Percentiles rank a stretch among this genome's conserved stretches.
These are phyloP conservation scores for Scorias spongiosa DNA, from an alignment of 2,329 filamentous ascomycete species.

Conservation along the genomic window DNA sequence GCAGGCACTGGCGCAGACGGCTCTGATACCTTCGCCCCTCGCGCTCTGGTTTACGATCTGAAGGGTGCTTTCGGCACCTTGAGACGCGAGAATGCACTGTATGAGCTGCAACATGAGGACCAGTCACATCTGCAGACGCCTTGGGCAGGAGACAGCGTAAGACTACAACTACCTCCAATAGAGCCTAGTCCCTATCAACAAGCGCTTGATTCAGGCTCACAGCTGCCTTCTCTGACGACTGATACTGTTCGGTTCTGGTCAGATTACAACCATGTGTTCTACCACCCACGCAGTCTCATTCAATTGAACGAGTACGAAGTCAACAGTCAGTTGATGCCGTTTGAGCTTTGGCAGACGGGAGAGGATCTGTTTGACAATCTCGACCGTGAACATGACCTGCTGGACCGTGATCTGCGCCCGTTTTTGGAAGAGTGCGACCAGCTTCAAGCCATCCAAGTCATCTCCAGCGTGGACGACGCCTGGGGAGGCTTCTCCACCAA, in stretches of 20 bases:
- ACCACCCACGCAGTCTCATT: conserved; percentile 73
- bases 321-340: conserved; percentile 64
- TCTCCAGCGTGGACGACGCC: conserved; percentile 38
- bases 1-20: conserved; percentile 70
- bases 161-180: conserved; percentile 56
- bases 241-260: conserved; percentile 86
- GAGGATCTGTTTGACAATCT: conserved; percentile 50
- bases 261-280: conserved; percentile 86
- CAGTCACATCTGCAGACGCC: conserved; percentile 23
- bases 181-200: conserved; percentile 60
- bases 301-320: conserved; percentile 81
- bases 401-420: conserved; percentile 77
- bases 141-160: conserved; percentile 48
- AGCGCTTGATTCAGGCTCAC: conserved; percentile 56
- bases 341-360: conserved; percentile 60
- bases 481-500: conserved; percentile 32
- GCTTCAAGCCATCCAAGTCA: conserved; percentile 66
- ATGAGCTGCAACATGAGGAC: conserved; percentile 43
- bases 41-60: conserved; percentile 85
- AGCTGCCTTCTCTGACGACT: conserved; percentile 48
- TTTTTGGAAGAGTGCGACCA: conserved; percentile 91
- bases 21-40: conserved; percentile 78
- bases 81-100: conserved; percentile 75
- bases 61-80: conserved; percentile 87
- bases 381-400: conserved; percentile 57